Percentiles rank a stretch among this genome's conserved stretches.
Conservation (phyloP, 129 eudicot genomes). For the Flaveria linearis region DNA sequence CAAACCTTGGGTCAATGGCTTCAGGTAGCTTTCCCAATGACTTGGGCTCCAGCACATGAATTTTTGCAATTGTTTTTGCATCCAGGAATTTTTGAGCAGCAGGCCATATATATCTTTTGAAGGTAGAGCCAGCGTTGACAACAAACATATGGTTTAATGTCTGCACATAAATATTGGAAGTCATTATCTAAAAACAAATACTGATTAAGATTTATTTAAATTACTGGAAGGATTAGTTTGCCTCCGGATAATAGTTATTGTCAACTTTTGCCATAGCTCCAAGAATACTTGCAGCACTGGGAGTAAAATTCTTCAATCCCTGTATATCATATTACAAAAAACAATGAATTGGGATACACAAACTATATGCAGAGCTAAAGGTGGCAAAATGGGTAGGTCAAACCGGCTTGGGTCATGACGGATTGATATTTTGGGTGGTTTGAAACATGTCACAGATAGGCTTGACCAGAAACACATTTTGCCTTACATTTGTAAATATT, state of each 20-base stretch:
- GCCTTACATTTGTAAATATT: background rate
- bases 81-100: constrained; percentile 85
- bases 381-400: background rate
- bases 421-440: background rate
- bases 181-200: constrained; percentile 11
- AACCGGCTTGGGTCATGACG: background rate
- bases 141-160: constrained; percentile 81
- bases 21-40: constrained; percentile 74
- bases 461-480: background rate
- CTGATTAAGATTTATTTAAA: background rate
- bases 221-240: constrained; percentile 10
- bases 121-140: constrained; percentile 60
- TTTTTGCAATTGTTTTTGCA: constrained; percentile 73
- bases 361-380: background rate
- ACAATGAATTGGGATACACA: background rate
- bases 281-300: constrained; percentile 71
- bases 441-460: background rate
- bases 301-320: constrained; percentile 85
- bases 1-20: constrained; percentile 70
- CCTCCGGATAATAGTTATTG: constrained; percentile 85
- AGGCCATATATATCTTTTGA: constrained; percentile 89
- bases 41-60: constrained; percentile 81
- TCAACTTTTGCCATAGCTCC: constrained; percentile 81
- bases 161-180: constrained; percentile 38
- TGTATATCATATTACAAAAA: constrained; percentile 30